These are phyloP conservation scores for slime mould (Dictyostelium discoideum) DNA, from an alignment of 78 protist genomes.

Conservation along the genomic window dicty_2.7 NC_007089.4:3988001-3988500, in stretches of 20 bases:
- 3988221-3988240: constrained; percentile 82
- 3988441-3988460: background rate
- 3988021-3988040: background rate
- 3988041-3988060: constrained; percentile 11
- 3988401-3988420: background rate
- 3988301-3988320: constrained; percentile 76
- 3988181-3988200: constrained; percentile 22
- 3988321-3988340: background rate
- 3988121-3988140: constrained; percentile 23
- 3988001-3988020: background rate
- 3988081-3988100: background rate
- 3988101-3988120: background rate
- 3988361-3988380: background rate
- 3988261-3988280: constrained; percentile 53
- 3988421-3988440: background rate
- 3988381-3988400: background rate
- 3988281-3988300: background rate
- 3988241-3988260: constrained; percentile 44
- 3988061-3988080: background rate
- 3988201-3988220: constrained; percentile 50
- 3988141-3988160: constrained; percentile 46
- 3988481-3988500: background rate
- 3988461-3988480: background rate
- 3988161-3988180: constrained; percentile 4
- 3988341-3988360: background rate